Conservation (phyloP, 805 yeast species). For the Jamesozyma jinghongensis region DNA sequence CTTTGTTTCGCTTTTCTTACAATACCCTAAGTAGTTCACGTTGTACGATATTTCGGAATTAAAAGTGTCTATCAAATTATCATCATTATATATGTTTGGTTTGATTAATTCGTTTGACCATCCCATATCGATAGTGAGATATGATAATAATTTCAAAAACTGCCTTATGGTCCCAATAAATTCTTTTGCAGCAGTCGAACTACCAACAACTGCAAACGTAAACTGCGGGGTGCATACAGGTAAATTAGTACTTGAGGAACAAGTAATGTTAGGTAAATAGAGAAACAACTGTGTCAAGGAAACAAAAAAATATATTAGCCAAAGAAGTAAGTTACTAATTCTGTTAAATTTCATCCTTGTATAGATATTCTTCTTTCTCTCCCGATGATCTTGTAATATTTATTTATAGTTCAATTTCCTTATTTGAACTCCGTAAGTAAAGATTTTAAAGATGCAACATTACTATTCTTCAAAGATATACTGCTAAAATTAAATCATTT, state of each 20-base stretch:
- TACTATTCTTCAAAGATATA: not conserved
- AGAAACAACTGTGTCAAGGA: constrained; percentile 15
- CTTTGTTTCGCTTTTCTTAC: constrained; percentile 13
- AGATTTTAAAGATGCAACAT: too few species aligned
- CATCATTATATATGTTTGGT: constrained; percentile 17
- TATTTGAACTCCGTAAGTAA: too few species aligned
- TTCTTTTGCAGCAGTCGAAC: constrained; percentile 16
- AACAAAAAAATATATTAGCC: constrained; percentile 12
- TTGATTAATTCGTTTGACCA: constrained; percentile 13
- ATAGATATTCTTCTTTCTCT: not conserved
- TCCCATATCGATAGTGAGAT: constrained; percentile 24
- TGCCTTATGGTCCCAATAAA: constrained; percentile 20
- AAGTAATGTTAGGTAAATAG: constrained; percentile 21
- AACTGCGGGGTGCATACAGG: constrained; percentile 26
- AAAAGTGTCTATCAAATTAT: constrained; percentile 23
- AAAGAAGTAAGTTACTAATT: constrained; percentile 9
- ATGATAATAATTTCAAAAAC: constrained; percentile 22
- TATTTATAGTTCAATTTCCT: too few species aligned
- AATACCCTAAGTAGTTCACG: constrained; percentile 24
- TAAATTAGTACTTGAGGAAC: constrained; percentile 11
- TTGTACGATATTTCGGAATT: constrained; percentile 14
- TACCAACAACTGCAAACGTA: constrained; percentile 15
- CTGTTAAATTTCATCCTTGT: constrained; percentile 10
- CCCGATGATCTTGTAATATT: too few species aligned
- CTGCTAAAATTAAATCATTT: too few species aligned